These are phyloP conservation scores for Cercophora sp. DNA, from an alignment of 495 filamentous ascomycete genomes.

Conservation along the genomic window DNA sequence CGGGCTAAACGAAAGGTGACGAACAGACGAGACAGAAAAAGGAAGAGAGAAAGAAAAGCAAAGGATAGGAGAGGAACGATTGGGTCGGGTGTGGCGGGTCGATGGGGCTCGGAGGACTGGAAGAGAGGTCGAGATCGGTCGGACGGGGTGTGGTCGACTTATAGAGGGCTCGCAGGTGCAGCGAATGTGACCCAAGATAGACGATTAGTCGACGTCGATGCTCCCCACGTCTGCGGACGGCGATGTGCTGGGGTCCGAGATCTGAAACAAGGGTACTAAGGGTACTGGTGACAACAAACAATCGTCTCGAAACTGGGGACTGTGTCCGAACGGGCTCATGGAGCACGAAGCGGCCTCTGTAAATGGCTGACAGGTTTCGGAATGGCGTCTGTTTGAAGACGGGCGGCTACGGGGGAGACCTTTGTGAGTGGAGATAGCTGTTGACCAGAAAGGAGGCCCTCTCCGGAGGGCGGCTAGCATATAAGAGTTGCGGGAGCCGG, in stretches of 20 bases:
- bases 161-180: conserved; percentile 22
- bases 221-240: conserved; percentile 14
- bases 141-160: conserved; percentile 29
- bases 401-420: conserved; percentile 44
- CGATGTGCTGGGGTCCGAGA: conserved; percentile 19
- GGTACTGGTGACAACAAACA: conserved; percentile 33
- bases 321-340: conserved; percentile 46
- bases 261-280: conserved; percentile 46
- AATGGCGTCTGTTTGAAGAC: conserved; percentile 49
- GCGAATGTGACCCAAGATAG: conserved; percentile 18
- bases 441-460: conserved; percentile 13
- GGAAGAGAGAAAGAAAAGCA: conserved; percentile 23
- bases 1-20: conserved; percentile 26
- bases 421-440: conserved; percentile 20
- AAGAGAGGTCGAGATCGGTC: conserved; percentile 25
- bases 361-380: conserved; percentile 43
- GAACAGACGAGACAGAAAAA: conserved; percentile 24
- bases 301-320: conserved; percentile 43
- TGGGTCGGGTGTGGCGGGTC: conserved; percentile 26
- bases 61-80: conserved; percentile 29
- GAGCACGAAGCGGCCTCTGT: conserved; percentile 36
- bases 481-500: conserved; percentile 15
- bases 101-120: conserved; percentile 29
- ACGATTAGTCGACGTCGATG: conserved; percentile 12
- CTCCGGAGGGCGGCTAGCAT: conserved; percentile 41